These are phyloP conservation scores for Pythium monospermum DNA, from an alignment of 352 stramenopile species.

Conservation along the genomic window DNA sequence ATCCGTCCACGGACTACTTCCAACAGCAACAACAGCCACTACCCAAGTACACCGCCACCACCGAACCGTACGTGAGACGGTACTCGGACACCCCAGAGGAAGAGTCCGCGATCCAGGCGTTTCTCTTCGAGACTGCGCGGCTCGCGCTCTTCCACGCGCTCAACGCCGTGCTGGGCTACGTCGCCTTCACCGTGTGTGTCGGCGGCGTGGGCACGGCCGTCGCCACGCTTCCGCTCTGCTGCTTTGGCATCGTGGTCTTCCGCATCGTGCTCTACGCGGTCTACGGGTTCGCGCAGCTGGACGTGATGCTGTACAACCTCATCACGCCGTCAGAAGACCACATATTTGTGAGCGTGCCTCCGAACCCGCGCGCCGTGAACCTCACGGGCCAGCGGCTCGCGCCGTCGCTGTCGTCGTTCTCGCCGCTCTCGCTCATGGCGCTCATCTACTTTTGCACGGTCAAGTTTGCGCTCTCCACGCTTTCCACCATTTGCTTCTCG, in stretches of 20 bases:
- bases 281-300: slow-evolving; percentile 24
- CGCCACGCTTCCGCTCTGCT: slow-evolving; percentile 46
- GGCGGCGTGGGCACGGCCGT: slow-evolving; percentile 13
- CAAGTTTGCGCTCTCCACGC: slow-evolving; percentile 43
- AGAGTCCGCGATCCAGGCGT: not conserved
- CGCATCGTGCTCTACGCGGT: slow-evolving; percentile 29
- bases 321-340: slow-evolving; percentile 25
- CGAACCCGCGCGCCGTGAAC: slow-evolving; percentile 21
- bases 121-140: not conserved
- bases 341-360: slow-evolving; percentile 31
- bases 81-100: not conserved
- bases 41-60: not conserved
- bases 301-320: slow-evolving; percentile 24
- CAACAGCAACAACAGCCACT: not conserved
- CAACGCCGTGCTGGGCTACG: slow-evolving; percentile 11
- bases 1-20: not conserved
- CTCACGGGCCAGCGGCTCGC: slow-evolving; percentile 37
- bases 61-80: too few species aligned
- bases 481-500: slow-evolving; percentile 30
- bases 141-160: slow-evolving; percentile 7
- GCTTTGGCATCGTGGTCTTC: slow-evolving; percentile 49
- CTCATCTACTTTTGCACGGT: slow-evolving; percentile 62
- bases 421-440: slow-evolving; percentile 55
- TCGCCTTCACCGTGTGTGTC: slow-evolving; percentile 1
- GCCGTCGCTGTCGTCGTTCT: slow-evolving; percentile 45